Base-by-base conservation (phyloP, 257 asterid species). In the Primulina huaijiensis region DNA sequence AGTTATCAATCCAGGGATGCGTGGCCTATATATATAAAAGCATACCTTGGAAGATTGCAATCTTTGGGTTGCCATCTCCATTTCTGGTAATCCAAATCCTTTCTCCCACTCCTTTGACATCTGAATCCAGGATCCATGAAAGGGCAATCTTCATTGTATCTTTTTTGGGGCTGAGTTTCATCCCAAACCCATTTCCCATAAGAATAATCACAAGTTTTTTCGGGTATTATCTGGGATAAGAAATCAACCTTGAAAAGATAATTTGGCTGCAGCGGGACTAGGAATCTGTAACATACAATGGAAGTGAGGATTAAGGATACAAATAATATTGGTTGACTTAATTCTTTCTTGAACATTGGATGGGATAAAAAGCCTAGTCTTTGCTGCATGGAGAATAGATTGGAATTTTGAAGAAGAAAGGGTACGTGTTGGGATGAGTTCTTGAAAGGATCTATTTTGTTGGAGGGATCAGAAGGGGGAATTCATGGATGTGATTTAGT, bases 41-140 rank as follows among this genome's bases (percentile, higher is more conserved):
- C 34, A 11, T 79, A 87, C 98, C 96, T 84, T 5, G 97, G 95
- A 83, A 93, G 86, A 75, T 86, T 21, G 69, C 97, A 93, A 0
- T 50, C 75, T 8, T 77, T 67, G 14, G 98, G 97, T 61, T 82
- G 87, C 98, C 98, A 93, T 17, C 95, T 83, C 98, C 98, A 93
- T 62, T 86, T 90, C 71, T 70, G 92, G 35, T 83, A 93, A 40
- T 58, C 85, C 10, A 65, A 59, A 62, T 93, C 91, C 1, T 19
- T 66, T 14, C 98, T 71, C 1, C 98, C 98, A 53, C 72, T 90
- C 7, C 6, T 62, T 37, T 46, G 86, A 80, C 98, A 93, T 5
- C 96, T 90, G 69, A 93, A 93, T 1, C 98, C 98, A 0, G 94
- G 92, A 74, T 93, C 98, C 70, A 93, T 66, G 73, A 90, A 93